These are phyloP conservation scores for Yamadazyma atlantica DNA, from an alignment of 1,139 yeast genomes.

Conservation along the genomic window DNA sequence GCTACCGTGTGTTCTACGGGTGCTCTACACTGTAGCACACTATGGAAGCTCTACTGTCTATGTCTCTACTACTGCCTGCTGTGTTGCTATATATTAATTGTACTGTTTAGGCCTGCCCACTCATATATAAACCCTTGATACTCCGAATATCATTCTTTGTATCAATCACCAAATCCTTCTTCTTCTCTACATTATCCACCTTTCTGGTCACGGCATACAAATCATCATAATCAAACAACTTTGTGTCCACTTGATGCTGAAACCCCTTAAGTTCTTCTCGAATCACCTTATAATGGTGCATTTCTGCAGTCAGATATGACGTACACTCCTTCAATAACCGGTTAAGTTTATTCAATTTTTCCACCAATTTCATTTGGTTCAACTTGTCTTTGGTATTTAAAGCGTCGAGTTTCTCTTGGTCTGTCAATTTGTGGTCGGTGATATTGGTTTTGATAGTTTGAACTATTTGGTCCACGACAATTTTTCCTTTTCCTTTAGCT, in stretches of 20 bases:
- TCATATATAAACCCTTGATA: slow-evolving; percentile 46
- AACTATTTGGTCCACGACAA: slow-evolving; percentile 38
- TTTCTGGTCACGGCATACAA: slow-evolving; percentile 21
- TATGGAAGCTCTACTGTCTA: no score
- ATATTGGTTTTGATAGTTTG: slow-evolving; percentile 36
- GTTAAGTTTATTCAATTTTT: slow-evolving; percentile 25
- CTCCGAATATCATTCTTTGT: slow-evolving; percentile 42
- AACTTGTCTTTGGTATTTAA: slow-evolving; percentile 24
- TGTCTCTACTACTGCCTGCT: background rate
- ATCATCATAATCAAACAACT: slow-evolving; percentile 31
- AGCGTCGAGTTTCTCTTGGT: slow-evolving; percentile 18
- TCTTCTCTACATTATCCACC: slow-evolving; percentile 16
- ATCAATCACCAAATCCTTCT: slow-evolving; percentile 35
- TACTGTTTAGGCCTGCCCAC: slow-evolving; percentile 34
- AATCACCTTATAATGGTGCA: slow-evolving; percentile 34
- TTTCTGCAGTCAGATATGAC: slow-evolving; percentile 30
- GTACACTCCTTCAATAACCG: slow-evolving; percentile 25
- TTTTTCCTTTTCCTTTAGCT: slow-evolving; percentile 14
- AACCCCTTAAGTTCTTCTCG: slow-evolving; percentile 35
- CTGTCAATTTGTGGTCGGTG: slow-evolving; percentile 7
- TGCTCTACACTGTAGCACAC: no score
- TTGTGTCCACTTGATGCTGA: slow-evolving; percentile 38
- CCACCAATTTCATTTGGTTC: slow-evolving; percentile 23
- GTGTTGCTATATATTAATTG: background rate
- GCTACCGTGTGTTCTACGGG: no score